phyloP scores from a whole-genome alignment of 2,329 filamentous ascomycete species.

The Penicillium italicum region DNA sequence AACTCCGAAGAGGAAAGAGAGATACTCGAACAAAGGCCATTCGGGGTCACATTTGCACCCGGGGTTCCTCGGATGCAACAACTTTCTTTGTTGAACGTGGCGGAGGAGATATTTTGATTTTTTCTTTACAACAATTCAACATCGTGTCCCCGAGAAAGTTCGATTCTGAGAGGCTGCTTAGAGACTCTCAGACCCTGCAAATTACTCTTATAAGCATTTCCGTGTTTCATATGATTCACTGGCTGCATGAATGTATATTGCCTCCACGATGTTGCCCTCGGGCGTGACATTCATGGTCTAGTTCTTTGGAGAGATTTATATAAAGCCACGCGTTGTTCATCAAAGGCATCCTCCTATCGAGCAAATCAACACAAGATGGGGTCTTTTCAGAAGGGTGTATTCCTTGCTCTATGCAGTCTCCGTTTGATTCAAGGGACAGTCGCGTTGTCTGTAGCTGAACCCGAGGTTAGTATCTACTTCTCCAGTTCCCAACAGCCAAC shows the following conservation, averaged over 20 bases:
- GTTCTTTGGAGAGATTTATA: neutral
- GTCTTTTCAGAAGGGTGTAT: neutral
- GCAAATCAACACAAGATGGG: neutral
- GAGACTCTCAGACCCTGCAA: neutral
- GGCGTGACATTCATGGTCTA: neutral
- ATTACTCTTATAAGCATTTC: neutral
- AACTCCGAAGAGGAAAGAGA: neutral
- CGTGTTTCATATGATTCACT: slow-evolving; percentile 4
- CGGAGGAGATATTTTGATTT: neutral
- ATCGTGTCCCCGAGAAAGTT: neutral
- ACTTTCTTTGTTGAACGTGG: neutral
- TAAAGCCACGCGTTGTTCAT: neutral
- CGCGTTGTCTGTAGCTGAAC: neutral
- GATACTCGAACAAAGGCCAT: neutral
- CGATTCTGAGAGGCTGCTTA: neutral
- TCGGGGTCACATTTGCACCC: neutral
- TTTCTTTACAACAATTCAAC: neutral
- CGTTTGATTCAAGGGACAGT: neutral
- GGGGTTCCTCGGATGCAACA: neutral
- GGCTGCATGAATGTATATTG: neutral
- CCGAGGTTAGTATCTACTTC: neutral
- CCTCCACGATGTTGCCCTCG: neutral
- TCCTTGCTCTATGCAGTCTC: neutral
- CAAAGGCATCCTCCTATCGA: neutral
- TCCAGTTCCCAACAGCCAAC: neutral